Conservation (phyloP, 345 rosid species). For the Citrus maxima region DNA sequence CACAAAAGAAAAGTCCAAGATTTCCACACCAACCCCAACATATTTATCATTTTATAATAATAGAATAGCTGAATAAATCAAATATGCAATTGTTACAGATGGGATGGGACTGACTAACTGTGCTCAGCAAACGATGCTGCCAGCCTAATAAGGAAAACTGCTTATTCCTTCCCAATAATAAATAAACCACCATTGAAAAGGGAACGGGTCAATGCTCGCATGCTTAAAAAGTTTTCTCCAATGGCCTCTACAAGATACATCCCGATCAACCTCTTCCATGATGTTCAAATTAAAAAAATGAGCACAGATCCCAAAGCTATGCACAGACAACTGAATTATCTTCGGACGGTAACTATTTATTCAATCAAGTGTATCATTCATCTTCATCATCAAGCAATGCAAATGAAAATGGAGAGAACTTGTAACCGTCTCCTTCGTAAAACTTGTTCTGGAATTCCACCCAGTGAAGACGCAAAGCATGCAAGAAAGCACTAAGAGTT, state of each 20-base stretch:
- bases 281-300: slow-evolving; percentile 32
- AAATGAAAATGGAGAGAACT: slow-evolving; percentile 79
- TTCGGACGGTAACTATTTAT: neutral
- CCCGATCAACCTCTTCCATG: slow-evolving; percentile 3
- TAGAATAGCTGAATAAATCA: slow-evolving; percentile 28
- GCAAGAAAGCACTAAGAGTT: slow-evolving; percentile 93
- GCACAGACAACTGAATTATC: slow-evolving; percentile 7
- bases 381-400: slow-evolving; percentile 46
- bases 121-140: slow-evolving; percentile 13
- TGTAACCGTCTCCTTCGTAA: slow-evolving; percentile 96
- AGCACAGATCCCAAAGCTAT: slow-evolving; percentile 23
- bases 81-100: slow-evolving; percentile 20
- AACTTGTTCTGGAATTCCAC: slow-evolving; percentile 96
- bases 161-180: slow-evolving; percentile 30
- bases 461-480: slow-evolving; percentile 97
- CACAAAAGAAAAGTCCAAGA: neutral
- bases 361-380: slow-evolving; percentile 35
- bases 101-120: neutral
- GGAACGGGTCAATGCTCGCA: slow-evolving; percentile 18
- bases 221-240: slow-evolving; percentile 6
- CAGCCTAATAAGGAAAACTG: slow-evolving; percentile 13
- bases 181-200: slow-evolving; percentile 22
- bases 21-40: too few species aligned
- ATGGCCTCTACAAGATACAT: slow-evolving; percentile 6
- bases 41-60: slow-evolving; percentile 8